Percentiles rank a stretch among this genome's conserved stretches.
Conservation (phyloP, 2,329 filamentous ascomycete species). For the Akanthomyces dipterigenus region DNA sequence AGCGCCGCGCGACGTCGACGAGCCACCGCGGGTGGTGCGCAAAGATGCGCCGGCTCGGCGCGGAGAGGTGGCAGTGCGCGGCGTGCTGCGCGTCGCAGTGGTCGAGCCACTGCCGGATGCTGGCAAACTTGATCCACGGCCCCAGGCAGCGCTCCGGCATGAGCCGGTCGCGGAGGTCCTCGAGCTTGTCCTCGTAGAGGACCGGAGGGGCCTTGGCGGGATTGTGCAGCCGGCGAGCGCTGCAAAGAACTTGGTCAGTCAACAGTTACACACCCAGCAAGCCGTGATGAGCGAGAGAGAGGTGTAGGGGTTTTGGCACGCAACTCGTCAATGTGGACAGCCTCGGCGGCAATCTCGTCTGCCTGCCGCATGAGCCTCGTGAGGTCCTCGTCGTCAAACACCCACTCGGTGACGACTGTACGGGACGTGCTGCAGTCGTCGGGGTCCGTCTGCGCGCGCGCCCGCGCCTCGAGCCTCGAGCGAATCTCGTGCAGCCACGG, state of each 20-base stretch:
- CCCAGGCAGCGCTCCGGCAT: constrained; percentile 10
- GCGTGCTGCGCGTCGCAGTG: constrained; percentile 4
- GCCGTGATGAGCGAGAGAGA: no score
- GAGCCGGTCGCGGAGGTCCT: constrained; percentile 7
- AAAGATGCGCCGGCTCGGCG: neutral
- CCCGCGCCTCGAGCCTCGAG: neutral
- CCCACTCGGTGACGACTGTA: constrained; percentile 4
- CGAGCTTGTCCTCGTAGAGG: constrained; percentile 9
- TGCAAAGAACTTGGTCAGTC: neutral
- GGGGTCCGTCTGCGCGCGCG: neutral
- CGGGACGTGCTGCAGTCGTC: neutral
- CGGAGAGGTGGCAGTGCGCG: constrained; percentile 1
- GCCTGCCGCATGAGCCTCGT: neutral
- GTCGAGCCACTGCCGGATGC: constrained; percentile 9
- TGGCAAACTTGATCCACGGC: constrained; percentile 2
- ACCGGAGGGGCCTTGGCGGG: constrained; percentile 1
- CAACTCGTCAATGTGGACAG: neutral
- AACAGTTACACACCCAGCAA: no score
- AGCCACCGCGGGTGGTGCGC: constrained; percentile 6
- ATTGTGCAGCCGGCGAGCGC: neutral
- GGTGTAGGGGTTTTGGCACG: no score
- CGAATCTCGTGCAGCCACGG: constrained; percentile 4
- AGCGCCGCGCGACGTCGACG: constrained; percentile 1
- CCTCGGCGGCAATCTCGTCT: neutral
- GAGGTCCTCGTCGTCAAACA: neutral